Percentiles rank a stretch among this genome's conserved stretches.
Evolutionary conservation across 176 grass and related monocot species (phyloP).

Genomic region (Musa troglodytarum): DNA sequence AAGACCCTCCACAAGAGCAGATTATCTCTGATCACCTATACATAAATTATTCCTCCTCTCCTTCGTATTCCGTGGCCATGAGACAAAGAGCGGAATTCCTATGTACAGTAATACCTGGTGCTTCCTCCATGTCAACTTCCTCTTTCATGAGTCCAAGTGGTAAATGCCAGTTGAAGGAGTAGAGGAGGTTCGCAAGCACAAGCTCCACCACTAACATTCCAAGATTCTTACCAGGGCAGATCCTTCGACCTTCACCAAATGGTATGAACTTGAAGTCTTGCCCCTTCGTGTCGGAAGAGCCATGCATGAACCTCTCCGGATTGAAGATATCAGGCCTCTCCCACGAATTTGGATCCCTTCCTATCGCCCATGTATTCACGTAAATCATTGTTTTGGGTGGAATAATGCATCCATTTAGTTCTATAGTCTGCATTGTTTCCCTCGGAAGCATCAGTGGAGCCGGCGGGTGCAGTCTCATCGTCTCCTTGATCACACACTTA

Average conservation of each 20-base stretch:
- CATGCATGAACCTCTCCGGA: not conserved
- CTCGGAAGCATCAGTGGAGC: not conserved
- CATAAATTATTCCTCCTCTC: too few relatives aligned
- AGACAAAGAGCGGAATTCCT: constrained; percentile 20
- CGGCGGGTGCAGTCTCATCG: not conserved
- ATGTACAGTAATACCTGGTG: too few relatives aligned
- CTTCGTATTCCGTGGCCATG: not conserved
- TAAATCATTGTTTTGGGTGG: not conserved
- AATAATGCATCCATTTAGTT: not conserved
- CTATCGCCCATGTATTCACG: not conserved
- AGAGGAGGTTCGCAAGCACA: constrained; percentile 17
- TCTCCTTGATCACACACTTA: not conserved
- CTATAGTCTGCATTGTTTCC: not conserved
- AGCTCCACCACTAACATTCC: constrained; percentile 16
- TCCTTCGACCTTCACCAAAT: too few relatives aligned
- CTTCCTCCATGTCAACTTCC: not conserved
- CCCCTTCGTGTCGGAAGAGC: not conserved
- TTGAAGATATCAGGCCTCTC: not conserved
- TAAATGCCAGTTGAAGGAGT: constrained; percentile 25
- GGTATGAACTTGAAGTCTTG: too few relatives aligned
- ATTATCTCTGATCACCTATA: too few relatives aligned
- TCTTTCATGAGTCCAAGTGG: not conserved
- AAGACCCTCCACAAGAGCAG: too few relatives aligned
- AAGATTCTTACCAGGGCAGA: too few relatives aligned
- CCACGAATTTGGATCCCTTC: not conserved